These are phyloP conservation scores for Psilocybe azurescens DNA, from an alignment of 768 basidiomycete species.

Conservation along the genomic window DNA sequence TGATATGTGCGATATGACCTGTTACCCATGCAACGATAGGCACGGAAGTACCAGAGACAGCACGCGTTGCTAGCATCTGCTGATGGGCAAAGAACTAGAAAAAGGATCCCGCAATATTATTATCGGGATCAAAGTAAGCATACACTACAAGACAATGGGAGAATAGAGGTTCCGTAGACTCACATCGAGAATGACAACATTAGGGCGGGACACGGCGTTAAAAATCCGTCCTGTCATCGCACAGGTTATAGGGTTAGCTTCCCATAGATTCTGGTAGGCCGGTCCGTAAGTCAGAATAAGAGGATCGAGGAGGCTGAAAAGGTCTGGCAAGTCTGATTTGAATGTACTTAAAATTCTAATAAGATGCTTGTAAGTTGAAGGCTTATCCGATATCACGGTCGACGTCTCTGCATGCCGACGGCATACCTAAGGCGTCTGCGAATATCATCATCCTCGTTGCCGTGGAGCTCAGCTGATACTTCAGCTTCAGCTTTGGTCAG, in stretches of 20 bases:
- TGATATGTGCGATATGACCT: background rate
- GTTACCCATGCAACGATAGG: background rate
- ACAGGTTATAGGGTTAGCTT: slow-evolving; percentile 15
- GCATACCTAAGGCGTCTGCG: background rate
- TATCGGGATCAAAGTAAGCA: background rate
- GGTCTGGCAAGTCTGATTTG: background rate
- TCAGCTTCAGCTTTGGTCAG: slow-evolving; percentile 10
- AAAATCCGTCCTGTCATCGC: slow-evolving; percentile 10
- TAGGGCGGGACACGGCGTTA: slow-evolving; percentile 10
- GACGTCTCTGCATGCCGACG: background rate
- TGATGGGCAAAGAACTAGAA: background rate
- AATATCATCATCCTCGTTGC: background rate
- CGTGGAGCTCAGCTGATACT: slow-evolving; percentile 1
- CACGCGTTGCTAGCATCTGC: background rate
- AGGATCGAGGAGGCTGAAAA: background rate
- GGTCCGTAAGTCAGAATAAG: background rate
- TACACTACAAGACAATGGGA: background rate
- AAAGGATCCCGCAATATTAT: too few relatives aligned
- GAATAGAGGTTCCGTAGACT: background rate
- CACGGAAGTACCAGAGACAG: background rate
- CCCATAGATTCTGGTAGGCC: slow-evolving; percentile 6
- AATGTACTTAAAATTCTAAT: background rate
- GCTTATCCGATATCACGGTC: too few relatives aligned
- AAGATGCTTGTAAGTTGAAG: background rate
- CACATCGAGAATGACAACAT: slow-evolving; percentile 17